Evolutionary conservation across 768 basidiomycete genomes (phyloP), one percentile per base, ranked within the genome.

Genomic region (Inosperma sp.): DNA sequence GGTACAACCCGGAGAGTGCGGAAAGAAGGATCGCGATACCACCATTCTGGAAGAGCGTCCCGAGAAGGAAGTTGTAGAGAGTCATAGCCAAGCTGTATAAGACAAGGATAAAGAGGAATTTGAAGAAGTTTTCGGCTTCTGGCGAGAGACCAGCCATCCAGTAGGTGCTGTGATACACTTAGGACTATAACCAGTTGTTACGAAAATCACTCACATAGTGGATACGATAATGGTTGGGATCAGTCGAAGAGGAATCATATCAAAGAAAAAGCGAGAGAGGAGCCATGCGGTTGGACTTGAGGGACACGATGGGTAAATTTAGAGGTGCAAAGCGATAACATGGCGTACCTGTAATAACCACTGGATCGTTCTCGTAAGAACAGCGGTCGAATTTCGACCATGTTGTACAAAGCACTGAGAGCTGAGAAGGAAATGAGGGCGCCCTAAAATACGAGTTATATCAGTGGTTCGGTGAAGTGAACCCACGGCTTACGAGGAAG

Each of bases 51-150:
- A 96, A 88, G 14, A 88, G 58, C 4, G 84, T 82, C 5, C 88
- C 94, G 14, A 96, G 79, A 39, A 96, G 73, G 76, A 97, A 94
- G 69, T 96, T 96, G 89, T 89, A 94, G 34, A 95, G 78, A 0
- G 92, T 92, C 81, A 93, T 89, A 29, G 78, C 83, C 16, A 96
- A 73, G 0, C 85, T 84, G 64, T 84, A 96, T 17, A 95, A 72
- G 16, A 92, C 84, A 14, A 97, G 75, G 54, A 96, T 87, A 61
- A 97, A 80, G 17, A 96, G 72, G 70, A 89, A 98, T 62, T 96
- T 98, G 84, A 96, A 98, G 76, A 86, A 97, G 63, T 86, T 76
- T 0, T 83, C 79, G 2, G 92, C 83, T 35, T 87, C 78, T 4
- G 75, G 75, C 2, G 88, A 78, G 4, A 97, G 79, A 10, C 94